phyloP scores from a whole-genome alignment of 2,329 filamentous ascomycete genomes.

The Tolypocladium inflatum region DNA sequence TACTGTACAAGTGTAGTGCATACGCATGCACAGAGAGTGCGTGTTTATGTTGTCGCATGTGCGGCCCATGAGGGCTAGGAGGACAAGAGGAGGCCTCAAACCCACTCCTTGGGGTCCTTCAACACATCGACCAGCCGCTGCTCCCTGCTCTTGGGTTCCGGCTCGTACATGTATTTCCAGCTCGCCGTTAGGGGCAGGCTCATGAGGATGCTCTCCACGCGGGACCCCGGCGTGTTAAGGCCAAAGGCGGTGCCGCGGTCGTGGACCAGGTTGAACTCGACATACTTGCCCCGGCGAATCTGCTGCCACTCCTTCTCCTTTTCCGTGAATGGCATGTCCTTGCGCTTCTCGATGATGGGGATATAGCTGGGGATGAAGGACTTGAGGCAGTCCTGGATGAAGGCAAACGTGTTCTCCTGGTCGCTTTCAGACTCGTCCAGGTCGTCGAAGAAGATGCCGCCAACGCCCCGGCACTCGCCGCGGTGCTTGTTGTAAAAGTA shows the following conservation, averaged over 20 bases:
- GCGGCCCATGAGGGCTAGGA: neutral
- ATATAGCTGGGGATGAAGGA: conserved; percentile 87
- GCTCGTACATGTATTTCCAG: conserved; percentile 94
- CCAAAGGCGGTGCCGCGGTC: conserved; percentile 93
- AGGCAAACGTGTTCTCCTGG: conserved; percentile 82
- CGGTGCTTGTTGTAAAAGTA: conserved; percentile 96
- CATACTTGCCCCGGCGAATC: conserved; percentile 84
- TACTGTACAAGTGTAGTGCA: neutral
- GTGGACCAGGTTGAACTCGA: conserved; percentile 97
- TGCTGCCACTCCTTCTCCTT: conserved; percentile 96
- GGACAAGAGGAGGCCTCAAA: conserved; percentile 26
- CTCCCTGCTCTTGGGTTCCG: conserved; percentile 66
- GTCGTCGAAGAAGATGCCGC: conserved; percentile 98
- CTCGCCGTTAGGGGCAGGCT: conserved; percentile 85
- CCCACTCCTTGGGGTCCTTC: conserved; percentile 56
- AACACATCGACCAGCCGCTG: conserved; percentile 69
- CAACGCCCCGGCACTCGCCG: conserved; percentile 74
- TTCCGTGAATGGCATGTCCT: conserved; percentile 82
- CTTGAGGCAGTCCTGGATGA: conserved; percentile 73
- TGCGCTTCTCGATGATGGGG: conserved; percentile 78
- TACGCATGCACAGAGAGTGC: neutral
- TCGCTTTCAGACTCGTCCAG: conserved; percentile 80
- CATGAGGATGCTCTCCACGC: conserved; percentile 96
- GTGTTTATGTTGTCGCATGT: neutral
- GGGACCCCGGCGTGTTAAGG: conserved; percentile 79